Base-by-base conservation (phyloP, 2,329 filamentous ascomycete species). In the Neodidymelliopsis sp. region DNA sequence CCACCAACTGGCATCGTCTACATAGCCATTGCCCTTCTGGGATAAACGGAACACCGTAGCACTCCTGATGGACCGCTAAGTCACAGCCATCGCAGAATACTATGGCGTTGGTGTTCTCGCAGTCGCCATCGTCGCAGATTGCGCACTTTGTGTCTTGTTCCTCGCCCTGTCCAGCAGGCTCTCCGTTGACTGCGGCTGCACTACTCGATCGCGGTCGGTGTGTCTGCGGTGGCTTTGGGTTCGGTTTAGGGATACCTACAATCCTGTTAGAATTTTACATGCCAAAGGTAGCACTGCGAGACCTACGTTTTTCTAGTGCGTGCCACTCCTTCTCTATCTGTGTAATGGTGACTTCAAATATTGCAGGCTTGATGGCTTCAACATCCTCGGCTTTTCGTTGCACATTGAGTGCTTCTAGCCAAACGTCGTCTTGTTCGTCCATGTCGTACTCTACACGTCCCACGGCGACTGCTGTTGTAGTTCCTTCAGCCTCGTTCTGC, bases 271-370 rank as follows among this genome's bases (percentile, higher is more conserved):
- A 29, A 8, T 27, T 30, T 28, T 24, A 31, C 35, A n/a, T 12
- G n/a, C n/a, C 12, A 19, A 5, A 25, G 15, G 25, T 11, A 20
- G 34, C 29, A 23, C 5, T 19, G 8, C 30, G 4, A 43, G 23
- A 58, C 67, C 64, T 65, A 75, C 91, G 84, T 77, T 96, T 97
- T 73, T 99, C 94, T 6, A 99, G 79, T 5, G 90, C 89, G 71
- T 97, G 91, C 90, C 94, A 99, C 71, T 97, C 93, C 74, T 97
- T 97, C 73, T 99, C 94, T 51, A 99, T 97, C 73, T 97, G 97
- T 8, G 94, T 99, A 76, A 99, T 95, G 12, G 92, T 95, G 54
- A 97, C 95, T 71, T 99, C 94, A 66, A 99, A 97, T 39, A 97
- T 85, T 55, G 96, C 92, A 15, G 92, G 90, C 37, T 92, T 95